These are phyloP conservation scores for Saprolegnia parasitica DNA, from an alignment of 352 stramenopile genomes.

Conservation along the genomic window DNA sequence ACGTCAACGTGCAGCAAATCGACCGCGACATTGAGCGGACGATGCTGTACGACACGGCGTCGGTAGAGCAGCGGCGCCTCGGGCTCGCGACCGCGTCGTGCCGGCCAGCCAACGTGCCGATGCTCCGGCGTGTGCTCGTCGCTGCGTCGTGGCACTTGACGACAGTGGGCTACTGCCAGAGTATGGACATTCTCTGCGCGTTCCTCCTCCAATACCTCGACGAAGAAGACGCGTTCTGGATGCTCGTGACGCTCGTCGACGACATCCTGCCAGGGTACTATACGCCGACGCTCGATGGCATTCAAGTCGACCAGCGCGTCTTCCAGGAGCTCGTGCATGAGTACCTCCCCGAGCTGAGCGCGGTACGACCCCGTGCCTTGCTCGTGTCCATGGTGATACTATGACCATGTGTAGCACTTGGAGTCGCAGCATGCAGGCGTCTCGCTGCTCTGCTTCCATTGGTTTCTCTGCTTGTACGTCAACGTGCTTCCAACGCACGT, in stretches of 20 bases:
- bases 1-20: not conserved
- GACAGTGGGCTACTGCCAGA: not conserved
- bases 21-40: not conserved
- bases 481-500: not conserved
- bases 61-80: not conserved
- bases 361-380: not conserved
- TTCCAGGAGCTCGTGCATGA: not conserved
- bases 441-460: not conserved
- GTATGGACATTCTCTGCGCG: not conserved
- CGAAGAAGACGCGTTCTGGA: not conserved
- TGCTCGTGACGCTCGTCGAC: not conserved
- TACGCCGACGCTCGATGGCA: not conserved
- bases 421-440: not conserved
- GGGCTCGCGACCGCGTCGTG: not conserved
- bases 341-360: not conserved
- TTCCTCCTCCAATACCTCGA: not conserved
- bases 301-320: not conserved
- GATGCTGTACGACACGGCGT: not conserved
- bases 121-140: not conserved
- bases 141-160: not conserved
- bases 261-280: not conserved
- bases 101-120: not conserved
- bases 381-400: not conserved
- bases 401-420: not conserved
- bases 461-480: not conserved